Evolutionary conservation across 2,329 filamentous ascomycete genomes (phyloP).

Genomic region (Mycosphaerella sp.): DNA sequence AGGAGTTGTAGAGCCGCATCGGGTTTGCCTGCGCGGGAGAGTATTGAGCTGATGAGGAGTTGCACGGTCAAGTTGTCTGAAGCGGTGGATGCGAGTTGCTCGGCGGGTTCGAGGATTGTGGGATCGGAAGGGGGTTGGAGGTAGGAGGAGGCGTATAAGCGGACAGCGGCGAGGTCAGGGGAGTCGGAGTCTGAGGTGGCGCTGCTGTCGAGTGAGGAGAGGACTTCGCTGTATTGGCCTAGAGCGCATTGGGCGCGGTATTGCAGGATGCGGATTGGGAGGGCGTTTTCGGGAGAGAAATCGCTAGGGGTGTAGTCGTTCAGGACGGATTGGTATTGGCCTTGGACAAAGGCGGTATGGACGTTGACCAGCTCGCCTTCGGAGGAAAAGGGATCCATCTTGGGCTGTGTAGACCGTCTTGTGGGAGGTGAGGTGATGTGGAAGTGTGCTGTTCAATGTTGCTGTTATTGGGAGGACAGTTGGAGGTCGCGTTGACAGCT

Average conservation of each 20-base stretch:
- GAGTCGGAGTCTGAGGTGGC: conserved; percentile 8
- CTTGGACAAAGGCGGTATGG: conserved; percentile 62
- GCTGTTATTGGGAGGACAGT: too few species aligned
- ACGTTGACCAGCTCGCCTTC: conserved; percentile 64
- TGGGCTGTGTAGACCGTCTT: neutral
- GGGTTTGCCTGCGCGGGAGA: conserved; percentile 72
- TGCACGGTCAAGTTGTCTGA: conserved; percentile 75
- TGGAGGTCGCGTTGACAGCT: too few species aligned
- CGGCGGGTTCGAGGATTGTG: conserved; percentile 50
- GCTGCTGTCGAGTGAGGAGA: conserved; percentile 56
- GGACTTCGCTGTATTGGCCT: conserved; percentile 67
- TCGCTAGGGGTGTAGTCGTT: conserved; percentile 70
- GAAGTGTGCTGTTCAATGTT: neutral
- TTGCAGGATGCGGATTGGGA: conserved; percentile 69
- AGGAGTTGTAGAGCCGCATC: conserved; percentile 79
- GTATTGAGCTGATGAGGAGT: conserved; percentile 70
- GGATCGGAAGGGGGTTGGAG: conserved; percentile 42
- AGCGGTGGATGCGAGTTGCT: conserved; percentile 60
- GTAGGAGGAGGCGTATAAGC: conserved; percentile 55
- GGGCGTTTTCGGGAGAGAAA: conserved; percentile 70
- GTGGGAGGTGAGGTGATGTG: neutral
- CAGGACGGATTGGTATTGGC: conserved; percentile 79
- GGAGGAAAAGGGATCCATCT: conserved; percentile 58
- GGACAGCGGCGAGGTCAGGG: conserved; percentile 70
- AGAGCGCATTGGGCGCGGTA: conserved; percentile 79